These are phyloP conservation scores for Trichoderma sp. DNA, from an alignment of 2,329 filamentous ascomycete species.

Conservation along the genomic window DNA sequence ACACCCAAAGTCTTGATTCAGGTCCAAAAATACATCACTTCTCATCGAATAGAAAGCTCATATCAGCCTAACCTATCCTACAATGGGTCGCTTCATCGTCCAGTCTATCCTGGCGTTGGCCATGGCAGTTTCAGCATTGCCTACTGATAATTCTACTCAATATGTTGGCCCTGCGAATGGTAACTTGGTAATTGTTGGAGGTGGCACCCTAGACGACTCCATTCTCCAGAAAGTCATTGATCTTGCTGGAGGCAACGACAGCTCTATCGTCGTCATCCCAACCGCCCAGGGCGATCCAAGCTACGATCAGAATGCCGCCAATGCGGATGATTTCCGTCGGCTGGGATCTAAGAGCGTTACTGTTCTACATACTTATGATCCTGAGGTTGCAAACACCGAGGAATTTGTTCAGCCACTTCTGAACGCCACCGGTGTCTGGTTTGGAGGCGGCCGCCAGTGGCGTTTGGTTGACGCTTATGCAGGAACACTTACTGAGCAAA, in stretches of 20 bases:
- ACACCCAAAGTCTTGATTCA: too few relatives aligned
- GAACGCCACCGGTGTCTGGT: slow-evolving; percentile 3
- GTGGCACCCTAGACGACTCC: neutral
- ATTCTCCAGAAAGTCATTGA: slow-evolving; percentile 6
- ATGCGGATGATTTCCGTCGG: slow-evolving; percentile 1
- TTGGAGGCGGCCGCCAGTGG: slow-evolving; percentile 15
- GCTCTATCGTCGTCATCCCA: slow-evolving; percentile 9
- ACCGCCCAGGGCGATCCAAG: slow-evolving; percentile 6
- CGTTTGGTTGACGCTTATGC: slow-evolving; percentile 9
- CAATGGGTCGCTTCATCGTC: neutral
- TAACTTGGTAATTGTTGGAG: slow-evolving; percentile 6
- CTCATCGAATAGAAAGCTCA: neutral
- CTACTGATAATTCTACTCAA: neutral
- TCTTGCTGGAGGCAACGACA: slow-evolving; percentile 1
- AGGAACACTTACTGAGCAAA: neutral
- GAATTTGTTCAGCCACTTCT: slow-evolving; percentile 12
- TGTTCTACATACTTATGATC: slow-evolving; percentile 5
- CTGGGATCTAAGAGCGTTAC: slow-evolving; percentile 4
- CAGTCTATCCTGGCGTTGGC: neutral
- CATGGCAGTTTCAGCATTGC: neutral
- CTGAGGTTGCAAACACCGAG: slow-evolving; percentile 2
- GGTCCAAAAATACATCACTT: neutral
- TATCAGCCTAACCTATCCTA: neutral
- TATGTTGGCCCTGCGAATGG: slow-evolving; percentile 12
- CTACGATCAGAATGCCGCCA: slow-evolving; percentile 9